Percentiles rank a stretch among this genome's conserved stretches.
These are phyloP conservation scores for Hanseniaspora lachancei DNA, from an alignment of 805 yeast species.

Conservation along the genomic window DNA sequence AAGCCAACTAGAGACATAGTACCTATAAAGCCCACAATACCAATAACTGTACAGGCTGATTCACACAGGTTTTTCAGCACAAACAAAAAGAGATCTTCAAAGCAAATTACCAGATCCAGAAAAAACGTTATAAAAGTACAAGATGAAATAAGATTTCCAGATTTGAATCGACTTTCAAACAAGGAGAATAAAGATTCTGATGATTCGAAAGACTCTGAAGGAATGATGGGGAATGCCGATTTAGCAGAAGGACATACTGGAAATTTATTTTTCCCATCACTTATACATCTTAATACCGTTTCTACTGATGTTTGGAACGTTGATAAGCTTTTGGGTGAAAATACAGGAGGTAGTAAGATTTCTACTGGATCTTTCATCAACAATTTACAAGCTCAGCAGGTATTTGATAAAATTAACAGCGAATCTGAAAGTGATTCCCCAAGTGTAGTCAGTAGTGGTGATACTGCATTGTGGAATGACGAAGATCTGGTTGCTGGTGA, in stretches of 20 bases:
- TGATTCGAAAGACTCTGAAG: constrained; percentile 11
- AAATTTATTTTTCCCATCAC: constrained; percentile 18
- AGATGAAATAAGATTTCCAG: constrained; percentile 6
- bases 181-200: constrained; percentile 16
- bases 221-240: constrained; percentile 16
- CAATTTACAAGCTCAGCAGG: constrained; percentile 14
- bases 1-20: constrained; percentile 25
- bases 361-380: constrained; percentile 4
- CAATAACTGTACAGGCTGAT: constrained; percentile 16
- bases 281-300: constrained; percentile 26
- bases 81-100: constrained; percentile 5
- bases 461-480: constrained; percentile 27
- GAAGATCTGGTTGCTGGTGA: constrained; percentile 67
- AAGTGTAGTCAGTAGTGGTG: constrained; percentile 21
- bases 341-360: constrained; percentile 9
- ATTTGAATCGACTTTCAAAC: neutral
- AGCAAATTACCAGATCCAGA: neutral
- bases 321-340: constrained; percentile 44
- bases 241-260: constrained; percentile 17
- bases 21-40: constrained; percentile 39
- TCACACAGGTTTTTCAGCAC: constrained; percentile 1
- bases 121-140: constrained; percentile 14
- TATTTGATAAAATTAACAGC: constrained; percentile 17
- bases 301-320: constrained; percentile 75
- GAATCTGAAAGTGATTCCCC: constrained; percentile 16